Evolutionary conservation across 139 green algal species (phyloP).

Genomic region (Tetratostichococcus sp.): DNA sequence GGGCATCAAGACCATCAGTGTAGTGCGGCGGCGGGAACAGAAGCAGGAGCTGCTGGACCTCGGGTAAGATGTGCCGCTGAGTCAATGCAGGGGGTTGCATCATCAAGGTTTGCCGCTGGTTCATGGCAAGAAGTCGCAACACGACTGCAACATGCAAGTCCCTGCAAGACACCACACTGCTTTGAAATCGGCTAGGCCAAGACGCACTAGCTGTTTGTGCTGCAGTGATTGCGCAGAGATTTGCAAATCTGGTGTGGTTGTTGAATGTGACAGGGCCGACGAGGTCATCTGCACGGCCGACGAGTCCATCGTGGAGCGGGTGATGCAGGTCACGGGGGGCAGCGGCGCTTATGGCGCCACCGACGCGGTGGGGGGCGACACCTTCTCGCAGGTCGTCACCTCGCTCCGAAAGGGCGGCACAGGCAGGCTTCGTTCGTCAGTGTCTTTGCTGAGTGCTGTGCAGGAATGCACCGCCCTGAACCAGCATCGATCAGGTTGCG

Average conservation of each 20-base stretch:
- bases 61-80: neutral
- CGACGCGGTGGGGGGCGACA: neutral
- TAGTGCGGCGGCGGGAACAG: neutral
- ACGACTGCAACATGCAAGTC: no score
- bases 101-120: no score
- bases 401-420: neutral
- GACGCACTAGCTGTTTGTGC: no score
- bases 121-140: no score
- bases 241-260: no score
- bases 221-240: no score
- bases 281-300: neutral
- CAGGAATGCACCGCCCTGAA: no score
- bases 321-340: neutral
- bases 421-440: neutral
- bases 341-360: neutral
- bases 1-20: neutral
- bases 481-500: no score
- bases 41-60: neutral
- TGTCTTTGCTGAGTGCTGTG: no score
- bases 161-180: no score
- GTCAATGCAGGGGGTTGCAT: no score
- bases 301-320: neutral
- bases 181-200: no score
- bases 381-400: neutral
- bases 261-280: neutral